Conservation (phyloP, 1,284 basidiomycete species). For the Sanguinoderma infundibulare region DNA sequence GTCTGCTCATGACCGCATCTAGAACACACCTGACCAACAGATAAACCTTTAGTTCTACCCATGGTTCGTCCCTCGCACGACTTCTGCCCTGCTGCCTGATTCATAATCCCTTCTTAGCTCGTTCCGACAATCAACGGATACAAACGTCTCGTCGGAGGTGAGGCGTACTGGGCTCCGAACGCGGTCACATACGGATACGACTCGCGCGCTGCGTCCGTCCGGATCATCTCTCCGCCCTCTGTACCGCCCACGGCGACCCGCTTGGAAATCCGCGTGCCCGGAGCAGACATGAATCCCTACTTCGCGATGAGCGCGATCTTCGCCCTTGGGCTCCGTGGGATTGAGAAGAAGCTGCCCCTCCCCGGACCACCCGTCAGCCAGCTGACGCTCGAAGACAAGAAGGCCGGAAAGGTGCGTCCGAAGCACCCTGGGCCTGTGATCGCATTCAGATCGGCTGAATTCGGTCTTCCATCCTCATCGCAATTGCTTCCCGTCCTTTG, state of each 20-base stretch:
- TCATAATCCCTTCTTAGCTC: constrained; percentile 50
- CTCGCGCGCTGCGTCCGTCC: constrained; percentile 88
- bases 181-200: constrained; percentile 95
- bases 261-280: constrained; percentile 92
- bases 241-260: constrained; percentile 82
- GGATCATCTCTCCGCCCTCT: constrained; percentile 90
- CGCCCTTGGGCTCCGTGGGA: constrained; percentile 85
- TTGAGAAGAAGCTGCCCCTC: constrained; percentile 75
- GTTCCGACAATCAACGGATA: constrained; percentile 98
- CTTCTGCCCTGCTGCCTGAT: background rate
- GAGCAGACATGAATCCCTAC: constrained; percentile 95
- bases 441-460: background rate
- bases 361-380: constrained; percentile 75
- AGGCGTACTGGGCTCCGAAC: constrained; percentile 95
- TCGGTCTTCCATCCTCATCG: background rate
- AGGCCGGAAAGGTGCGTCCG: constrained; percentile 54
- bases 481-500: background rate
- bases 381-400: constrained; percentile 58
- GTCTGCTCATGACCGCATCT: constrained; percentile 24
- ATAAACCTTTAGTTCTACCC: constrained; percentile 45
- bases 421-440: background rate
- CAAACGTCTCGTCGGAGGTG: constrained; percentile 94
- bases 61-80: constrained; percentile 21
- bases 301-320: constrained; percentile 89
- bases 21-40: constrained; percentile 45